These are phyloP conservation scores for Monilinia polystroma DNA, from an alignment of 2,329 filamentous ascomycete species.

Conservation along the genomic window DNA sequence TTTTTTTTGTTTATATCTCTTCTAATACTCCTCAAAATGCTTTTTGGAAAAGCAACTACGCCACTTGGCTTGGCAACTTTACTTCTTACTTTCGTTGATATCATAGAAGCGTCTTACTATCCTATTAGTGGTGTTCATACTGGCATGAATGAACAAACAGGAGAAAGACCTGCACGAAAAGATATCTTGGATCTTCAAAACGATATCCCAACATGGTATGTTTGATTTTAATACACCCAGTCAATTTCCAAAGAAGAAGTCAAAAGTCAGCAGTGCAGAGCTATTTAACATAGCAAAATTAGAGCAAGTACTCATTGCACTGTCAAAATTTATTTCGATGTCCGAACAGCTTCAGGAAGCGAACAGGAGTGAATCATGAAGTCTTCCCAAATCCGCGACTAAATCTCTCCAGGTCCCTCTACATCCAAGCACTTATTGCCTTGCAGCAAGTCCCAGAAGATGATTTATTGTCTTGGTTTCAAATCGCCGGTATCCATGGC, in stretches of 20 bases:
- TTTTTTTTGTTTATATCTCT: not conserved
- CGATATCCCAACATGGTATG: conserved; percentile 22
- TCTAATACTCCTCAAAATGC: not conserved
- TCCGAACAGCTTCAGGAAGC: not conserved
- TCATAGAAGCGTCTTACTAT: conserved; percentile 8
- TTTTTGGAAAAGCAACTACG: not conserved
- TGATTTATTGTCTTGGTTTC: conserved; percentile 28
- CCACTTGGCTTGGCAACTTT: not conserved
- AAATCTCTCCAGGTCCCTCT: conserved; percentile 26
- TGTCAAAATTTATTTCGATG: not conserved
- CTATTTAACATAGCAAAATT: no score
- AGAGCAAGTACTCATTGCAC: not conserved
- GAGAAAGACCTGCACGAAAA: conserved; percentile 20
- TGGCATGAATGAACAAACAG: conserved; percentile 22
- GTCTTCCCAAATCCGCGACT: not conserved
- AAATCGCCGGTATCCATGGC: conserved; percentile 44
- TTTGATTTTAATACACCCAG: not conserved
- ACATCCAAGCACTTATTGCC: conserved; percentile 28
- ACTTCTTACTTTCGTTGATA: not conserved
- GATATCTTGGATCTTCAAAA: conserved; percentile 27
- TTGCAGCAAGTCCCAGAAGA: conserved; percentile 26
- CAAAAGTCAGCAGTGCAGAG: not conserved
- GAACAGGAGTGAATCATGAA: not conserved
- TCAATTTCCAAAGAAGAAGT: not conserved
- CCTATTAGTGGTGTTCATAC: conserved; percentile 24